Conservation (phyloP, 1,139 yeast genomes). For the Debaryomycetaceae sp. region DNA sequence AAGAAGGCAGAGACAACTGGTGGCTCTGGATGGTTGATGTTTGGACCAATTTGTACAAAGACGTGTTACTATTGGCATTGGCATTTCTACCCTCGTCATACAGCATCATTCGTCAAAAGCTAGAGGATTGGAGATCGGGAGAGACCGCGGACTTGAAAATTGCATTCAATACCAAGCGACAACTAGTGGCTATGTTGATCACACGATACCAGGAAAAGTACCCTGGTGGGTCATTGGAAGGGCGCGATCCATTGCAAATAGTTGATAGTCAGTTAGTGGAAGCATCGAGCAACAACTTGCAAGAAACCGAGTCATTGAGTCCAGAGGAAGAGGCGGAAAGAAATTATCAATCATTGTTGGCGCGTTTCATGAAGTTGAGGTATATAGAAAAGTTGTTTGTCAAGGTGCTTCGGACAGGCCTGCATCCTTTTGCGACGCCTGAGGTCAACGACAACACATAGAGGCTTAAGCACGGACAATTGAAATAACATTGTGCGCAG, state of each 20-base stretch:
- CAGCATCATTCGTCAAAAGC: constrained; percentile 12
- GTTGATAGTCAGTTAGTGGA: no score
- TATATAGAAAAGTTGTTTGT: background rate
- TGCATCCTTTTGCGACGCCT: no score
- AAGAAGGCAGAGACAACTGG: constrained; percentile 10
- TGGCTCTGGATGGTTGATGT: constrained; percentile 12
- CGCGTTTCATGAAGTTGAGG: constrained; percentile 1
- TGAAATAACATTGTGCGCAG: no score
- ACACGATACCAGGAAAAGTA: constrained; percentile 3
- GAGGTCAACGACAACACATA: no score
- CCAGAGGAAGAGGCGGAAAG: constrained; percentile 5
- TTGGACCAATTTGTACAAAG: constrained; percentile 17
- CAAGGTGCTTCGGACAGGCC: no score
- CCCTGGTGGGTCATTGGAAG: no score
- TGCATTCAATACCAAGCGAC: background rate
- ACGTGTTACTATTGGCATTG: constrained; percentile 16
- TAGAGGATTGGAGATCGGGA: constrained; percentile 16
- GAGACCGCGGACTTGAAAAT: constrained; percentile 18
- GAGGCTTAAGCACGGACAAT: no score
- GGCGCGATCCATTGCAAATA: no score
- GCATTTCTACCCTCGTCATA: constrained; percentile 20
- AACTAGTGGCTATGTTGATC: constrained; percentile 1
- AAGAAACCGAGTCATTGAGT: no score
- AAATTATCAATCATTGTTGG: constrained; percentile 4
- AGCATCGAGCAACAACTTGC: no score